phyloP scores from a whole-genome alignment of 2,329 filamentous ascomycete species.

The Epicoccum sorghinum region DNA sequence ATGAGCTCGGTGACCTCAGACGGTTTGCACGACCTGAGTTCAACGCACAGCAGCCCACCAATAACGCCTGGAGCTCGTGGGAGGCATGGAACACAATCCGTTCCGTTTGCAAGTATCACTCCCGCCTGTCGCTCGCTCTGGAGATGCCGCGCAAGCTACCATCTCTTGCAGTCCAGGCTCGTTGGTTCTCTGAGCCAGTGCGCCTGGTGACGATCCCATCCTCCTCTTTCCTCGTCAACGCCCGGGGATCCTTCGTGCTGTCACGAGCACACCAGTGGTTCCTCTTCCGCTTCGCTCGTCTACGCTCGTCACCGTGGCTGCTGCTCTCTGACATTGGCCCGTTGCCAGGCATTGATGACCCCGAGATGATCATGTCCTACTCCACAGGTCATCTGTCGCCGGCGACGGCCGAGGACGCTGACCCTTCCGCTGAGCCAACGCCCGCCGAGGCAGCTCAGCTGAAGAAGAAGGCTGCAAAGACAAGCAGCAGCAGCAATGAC shows the following conservation, averaged over 20 bases:
- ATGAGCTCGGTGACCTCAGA: conserved; percentile 60
- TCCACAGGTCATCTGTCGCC: conserved; percentile 48
- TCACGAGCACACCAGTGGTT: conserved; percentile 64
- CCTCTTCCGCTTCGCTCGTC: conserved; percentile 62
- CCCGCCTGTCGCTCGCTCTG: conserved; percentile 74
- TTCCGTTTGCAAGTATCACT: conserved; percentile 82
- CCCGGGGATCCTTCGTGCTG: conserved; percentile 64
- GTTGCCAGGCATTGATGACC: conserved; percentile 56
- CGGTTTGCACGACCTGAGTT: conserved; percentile 51
- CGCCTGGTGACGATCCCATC: conserved; percentile 61
- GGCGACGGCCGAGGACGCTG: conserved; percentile 50
- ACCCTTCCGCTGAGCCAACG: conserved; percentile 59
- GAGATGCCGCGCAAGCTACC: conserved; percentile 66
- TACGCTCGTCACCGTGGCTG: conserved; percentile 65
- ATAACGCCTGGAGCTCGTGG: conserved; percentile 81
- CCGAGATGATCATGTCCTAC: conserved; percentile 46
- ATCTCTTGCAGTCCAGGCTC: conserved; percentile 59
- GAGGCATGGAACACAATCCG: conserved; percentile 92
- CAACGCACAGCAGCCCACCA: conserved; percentile 41
- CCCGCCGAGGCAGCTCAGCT: conserved; percentile 68
- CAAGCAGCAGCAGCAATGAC: conserved; percentile 56
- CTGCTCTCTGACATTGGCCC: conserved; percentile 64
- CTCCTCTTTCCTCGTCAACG: conserved; percentile 63
- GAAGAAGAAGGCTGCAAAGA: conserved; percentile 48
- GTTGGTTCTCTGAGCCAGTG: conserved; percentile 69